Base-by-base conservation (phyloP, 345 rosid genomes). In the Iberis pinnata region DNA sequence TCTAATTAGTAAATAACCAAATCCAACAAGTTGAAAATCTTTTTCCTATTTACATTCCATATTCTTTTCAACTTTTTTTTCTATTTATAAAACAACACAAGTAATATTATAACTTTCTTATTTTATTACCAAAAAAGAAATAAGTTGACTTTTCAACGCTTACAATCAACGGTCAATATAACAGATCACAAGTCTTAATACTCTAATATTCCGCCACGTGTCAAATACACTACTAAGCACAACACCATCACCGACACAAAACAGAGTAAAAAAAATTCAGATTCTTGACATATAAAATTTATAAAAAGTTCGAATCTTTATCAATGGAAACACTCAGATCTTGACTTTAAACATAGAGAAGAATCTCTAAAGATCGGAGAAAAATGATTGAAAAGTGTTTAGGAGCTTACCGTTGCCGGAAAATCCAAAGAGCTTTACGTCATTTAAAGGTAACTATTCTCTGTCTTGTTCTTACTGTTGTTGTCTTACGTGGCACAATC, bases 401-500 rank as follows among this genome's bases (percentile, higher is more conserved):
- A 51, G 88, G 86, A 61, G 58, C 79, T 54, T 73, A 78, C 36
- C 72, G 86, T 42, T 70, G 61, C 48, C 76, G 79, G 16, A 75
- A 63, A 71, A 55, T 82, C 67, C 76, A 68, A 31, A 60, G 82
- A 58, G 75, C 86, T 15, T 49, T 74, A 48, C 84, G 81, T 0
- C 84, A 78, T 18, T 63, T 70, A 19, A 85, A 82, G 70, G 71
- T 82, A 65, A 82, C 84, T 12, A 12, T 73, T 58, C 70, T 78
- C 33, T 76, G 84, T 64, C 75, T 80, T 35, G 44, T 78, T 57
- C 75, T 87, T 55, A 90, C 98, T 45, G 66, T 90, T 13, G 72
- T 90, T 57, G 93, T 90, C 69, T 69, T 90, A 8, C 95, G 95
- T 22, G 84, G 93, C 60, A 78, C 82, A 26, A 78, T 87, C 72